Percentiles rank a stretch among this genome's conserved stretches.
Evolutionary conservation across 805 yeast genomes (phyloP).

Genomic region (Saturnispora bothae): DNA sequence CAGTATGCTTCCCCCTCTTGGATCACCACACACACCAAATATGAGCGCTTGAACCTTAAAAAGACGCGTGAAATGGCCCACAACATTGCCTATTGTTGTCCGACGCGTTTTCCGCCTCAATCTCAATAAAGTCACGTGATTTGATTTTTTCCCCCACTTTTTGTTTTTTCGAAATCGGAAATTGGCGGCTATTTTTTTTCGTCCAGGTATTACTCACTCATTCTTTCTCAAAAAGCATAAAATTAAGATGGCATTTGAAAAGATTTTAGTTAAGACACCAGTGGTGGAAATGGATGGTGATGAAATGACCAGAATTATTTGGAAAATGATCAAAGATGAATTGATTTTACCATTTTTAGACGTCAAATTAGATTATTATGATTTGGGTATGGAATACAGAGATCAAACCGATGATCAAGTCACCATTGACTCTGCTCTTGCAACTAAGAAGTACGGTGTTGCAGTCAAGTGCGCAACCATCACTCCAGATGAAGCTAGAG

Average conservation of each 20-base stretch:
- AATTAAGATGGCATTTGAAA: slow-evolving; percentile 25
- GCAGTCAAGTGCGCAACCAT: slow-evolving; percentile 97
- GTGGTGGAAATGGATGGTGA: slow-evolving; percentile 97
- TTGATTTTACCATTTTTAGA: slow-evolving; percentile 78
- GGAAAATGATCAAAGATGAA: slow-evolving; percentile 82
- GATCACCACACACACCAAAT: no score
- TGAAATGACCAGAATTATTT: slow-evolving; percentile 94
- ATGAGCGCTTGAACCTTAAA: no score
- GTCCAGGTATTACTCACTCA: not conserved
- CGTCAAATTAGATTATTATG: slow-evolving; percentile 84
- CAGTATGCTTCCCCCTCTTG: no score
- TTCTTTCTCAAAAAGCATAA: no score
- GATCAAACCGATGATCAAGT: slow-evolving; percentile 84
- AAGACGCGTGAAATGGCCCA: no score
- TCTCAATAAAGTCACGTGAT: not conserved
- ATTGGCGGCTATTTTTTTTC: no score
- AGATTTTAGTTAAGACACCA: slow-evolving; percentile 76
- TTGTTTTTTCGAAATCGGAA: slow-evolving; percentile 1
- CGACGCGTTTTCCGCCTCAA: no score
- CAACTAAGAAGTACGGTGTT: slow-evolving; percentile 79
- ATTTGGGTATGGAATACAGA: slow-evolving; percentile 76
- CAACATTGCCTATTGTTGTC: no score
- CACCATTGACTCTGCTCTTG: slow-evolving; percentile 82
- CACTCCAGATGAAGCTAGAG: slow-evolving; percentile 97
- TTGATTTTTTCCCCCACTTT: no score